These are phyloP conservation scores for Stemphylium beticola DNA, from an alignment of 2,329 filamentous ascomycete genomes.

Conservation along the genomic window DNA sequence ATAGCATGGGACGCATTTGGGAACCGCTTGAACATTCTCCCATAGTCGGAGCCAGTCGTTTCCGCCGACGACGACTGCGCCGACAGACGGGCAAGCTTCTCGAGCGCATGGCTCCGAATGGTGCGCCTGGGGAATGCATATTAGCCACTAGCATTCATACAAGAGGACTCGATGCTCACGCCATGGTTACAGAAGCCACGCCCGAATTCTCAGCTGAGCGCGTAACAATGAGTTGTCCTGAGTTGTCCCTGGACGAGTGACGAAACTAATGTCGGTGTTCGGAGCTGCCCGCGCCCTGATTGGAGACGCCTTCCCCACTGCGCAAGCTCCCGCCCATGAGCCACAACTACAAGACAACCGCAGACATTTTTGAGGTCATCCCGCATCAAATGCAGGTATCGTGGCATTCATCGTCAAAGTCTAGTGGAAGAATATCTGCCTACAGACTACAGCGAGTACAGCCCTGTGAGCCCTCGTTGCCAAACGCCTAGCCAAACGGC, in stretches of 20 bases:
- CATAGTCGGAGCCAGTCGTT: slow-evolving; percentile 46
- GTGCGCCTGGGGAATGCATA: slow-evolving; percentile 29
- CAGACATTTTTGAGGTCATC: no score
- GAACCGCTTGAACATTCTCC: slow-evolving; percentile 52
- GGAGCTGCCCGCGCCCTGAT: slow-evolving; percentile 19
- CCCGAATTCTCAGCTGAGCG: neutral
- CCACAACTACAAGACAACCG: neutral
- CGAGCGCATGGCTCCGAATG: slow-evolving; percentile 56
- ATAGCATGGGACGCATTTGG: slow-evolving; percentile 19
- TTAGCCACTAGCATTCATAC: neutral
- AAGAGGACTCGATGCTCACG: neutral
- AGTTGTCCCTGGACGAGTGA: slow-evolving; percentile 15
- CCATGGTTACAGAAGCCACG: neutral
- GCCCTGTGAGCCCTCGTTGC: neutral
- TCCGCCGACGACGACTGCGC: slow-evolving; percentile 43
- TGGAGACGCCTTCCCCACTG: slow-evolving; percentile 4
- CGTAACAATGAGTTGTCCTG: slow-evolving; percentile 11
- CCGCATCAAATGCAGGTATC: no score
- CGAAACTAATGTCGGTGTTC: slow-evolving; percentile 19
- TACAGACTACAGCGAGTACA: neutral
- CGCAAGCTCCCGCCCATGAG: neutral
- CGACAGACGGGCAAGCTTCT: slow-evolving; percentile 58
- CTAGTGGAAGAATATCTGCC: neutral
- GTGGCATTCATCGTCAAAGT: neutral
- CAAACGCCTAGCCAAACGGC: slow-evolving; percentile 11